A percentile compares a stretch with the other conserved stretches of the same genome.
Evolutionary conservation across 768 basidiomycete species (phyloP).

Genomic region (Suillus lakei): DNA sequence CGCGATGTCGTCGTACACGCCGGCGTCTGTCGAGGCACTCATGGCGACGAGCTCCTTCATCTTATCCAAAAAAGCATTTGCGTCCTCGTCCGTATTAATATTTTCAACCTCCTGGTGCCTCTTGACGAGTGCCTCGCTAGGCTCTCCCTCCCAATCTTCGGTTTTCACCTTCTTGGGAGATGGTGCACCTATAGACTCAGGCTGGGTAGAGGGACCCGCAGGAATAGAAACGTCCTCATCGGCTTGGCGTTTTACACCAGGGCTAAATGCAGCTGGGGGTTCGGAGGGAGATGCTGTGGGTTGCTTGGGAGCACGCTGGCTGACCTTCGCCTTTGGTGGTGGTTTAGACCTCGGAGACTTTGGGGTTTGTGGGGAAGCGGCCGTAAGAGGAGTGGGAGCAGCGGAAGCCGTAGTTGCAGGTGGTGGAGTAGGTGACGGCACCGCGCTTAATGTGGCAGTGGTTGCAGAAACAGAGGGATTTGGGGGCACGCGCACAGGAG

Average conservation of each 20-base stretch:
- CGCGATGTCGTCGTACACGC: constrained; percentile 52
- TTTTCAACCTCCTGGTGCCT: constrained; percentile 43
- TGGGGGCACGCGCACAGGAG: constrained; percentile 21
- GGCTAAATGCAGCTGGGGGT: constrained; percentile 26
- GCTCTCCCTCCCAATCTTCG: constrained; percentile 65
- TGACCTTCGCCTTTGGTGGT: constrained; percentile 48
- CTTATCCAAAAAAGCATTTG: constrained; percentile 61
- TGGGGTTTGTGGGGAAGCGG: constrained; percentile 65
- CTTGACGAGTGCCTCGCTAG: constrained; percentile 53
- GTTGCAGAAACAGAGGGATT: constrained; percentile 27
- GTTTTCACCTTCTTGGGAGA: constrained; percentile 75
- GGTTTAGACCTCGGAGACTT: constrained; percentile 73
- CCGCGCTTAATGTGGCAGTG: constrained; percentile 4
- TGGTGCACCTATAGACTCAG: constrained; percentile 50
- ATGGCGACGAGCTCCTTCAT: constrained; percentile 68
- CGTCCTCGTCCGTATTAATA: constrained; percentile 72
- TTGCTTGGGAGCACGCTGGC: constrained; percentile 33
- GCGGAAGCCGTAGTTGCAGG: constrained; percentile 56
- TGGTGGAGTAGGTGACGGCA: constrained; percentile 47
- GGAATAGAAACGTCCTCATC: constrained; percentile 37
- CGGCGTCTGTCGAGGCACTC: constrained; percentile 44
- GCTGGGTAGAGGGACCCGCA: constrained; percentile 35
- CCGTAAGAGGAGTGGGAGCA: constrained; percentile 43
- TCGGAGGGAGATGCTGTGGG: constrained; percentile 43
- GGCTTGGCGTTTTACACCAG: constrained; percentile 38